Base-by-base conservation (phyloP, 352 stramenopile genomes). In the Phytophthora macrochlamydospora region DNA sequence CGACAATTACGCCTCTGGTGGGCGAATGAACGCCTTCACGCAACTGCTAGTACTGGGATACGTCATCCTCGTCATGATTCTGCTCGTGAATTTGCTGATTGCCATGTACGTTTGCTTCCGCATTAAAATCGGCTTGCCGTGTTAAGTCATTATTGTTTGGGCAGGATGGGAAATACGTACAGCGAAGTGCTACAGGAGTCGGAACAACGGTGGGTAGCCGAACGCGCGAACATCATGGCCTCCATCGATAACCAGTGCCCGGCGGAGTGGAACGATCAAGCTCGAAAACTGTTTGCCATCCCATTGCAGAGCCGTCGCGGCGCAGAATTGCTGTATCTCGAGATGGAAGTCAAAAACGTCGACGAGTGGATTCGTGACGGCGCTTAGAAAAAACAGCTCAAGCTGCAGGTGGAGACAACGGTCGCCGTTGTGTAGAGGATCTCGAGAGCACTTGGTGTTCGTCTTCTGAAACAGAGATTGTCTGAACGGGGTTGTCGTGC, bases 111-210 rank as follows among this genome's bases (percentile, higher is more conserved):
- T 69, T 5, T 46, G 14, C 13, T 46, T 7, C 28, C 2, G 4
- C 5, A 12, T 12, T 2, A 49, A 11, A 13, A 38, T 54, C 4
- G 12, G 32, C 8, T 24, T 13, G 13, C 3, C 40, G 18, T 46
- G 33, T 9, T 66, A 55, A 51, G 30, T 3, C 56, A 24, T 24
- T 24, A 32, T 59, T 46, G 0, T 59, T 62, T 38, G 45, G 13
- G 29, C 51, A 87, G 78, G 73, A 90, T 90, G 81, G 81, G 79
- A 9, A 89, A 90, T 63, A 87, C 79, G 29, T 90, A 90, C 53
- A 71, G 70, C 4, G 70, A 83, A 24, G 82, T 90, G 49, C 35
- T 87, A n/a, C 66, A 87, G 48, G 75, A 84, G 31, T 78, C 79
- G 0, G 79, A 87, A 59, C 81, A 90, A 49, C 71, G 78, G 12